Percentiles rank a stretch among this genome's conserved stretches.
Conservation (phyloP, 768 basidiomycete genomes). For the Suillus luteus region DNA sequence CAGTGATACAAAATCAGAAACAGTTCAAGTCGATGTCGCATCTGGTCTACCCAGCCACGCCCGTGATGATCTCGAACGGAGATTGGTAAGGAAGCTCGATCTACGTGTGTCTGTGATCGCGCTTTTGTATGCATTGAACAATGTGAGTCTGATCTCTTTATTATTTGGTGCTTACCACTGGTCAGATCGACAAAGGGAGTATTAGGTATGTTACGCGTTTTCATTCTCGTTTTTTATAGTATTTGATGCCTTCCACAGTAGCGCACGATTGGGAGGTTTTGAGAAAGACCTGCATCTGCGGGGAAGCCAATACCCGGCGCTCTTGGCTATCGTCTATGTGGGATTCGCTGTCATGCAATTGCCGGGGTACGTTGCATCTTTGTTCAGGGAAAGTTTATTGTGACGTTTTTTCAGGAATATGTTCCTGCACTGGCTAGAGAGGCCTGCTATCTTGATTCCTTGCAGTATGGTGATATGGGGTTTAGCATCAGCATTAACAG, state of each 20-base stretch:
- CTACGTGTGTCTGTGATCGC: constrained; percentile 20
- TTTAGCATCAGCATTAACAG: constrained; percentile 39
- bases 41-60: neutral
- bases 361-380: constrained; percentile 51
- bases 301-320: constrained; percentile 59
- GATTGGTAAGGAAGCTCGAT: constrained; percentile 14
- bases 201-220: constrained; percentile 43
- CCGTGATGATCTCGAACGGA: neutral
- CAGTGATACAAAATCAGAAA: neutral
- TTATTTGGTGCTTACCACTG: neutral
- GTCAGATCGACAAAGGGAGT: constrained; percentile 64
- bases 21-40: neutral
- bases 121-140: constrained; percentile 26
- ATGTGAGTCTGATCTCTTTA: constrained; percentile 14
- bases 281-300: constrained; percentile 60
- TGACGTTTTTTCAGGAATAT: constrained; percentile 25
- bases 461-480: constrained; percentile 38
- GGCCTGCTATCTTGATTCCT: constrained; percentile 30
- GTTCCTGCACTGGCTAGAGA: constrained; percentile 32
- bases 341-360: constrained; percentile 76
- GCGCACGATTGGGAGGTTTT: constrained; percentile 67
- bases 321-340: constrained; percentile 64
- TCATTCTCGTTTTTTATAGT: neutral
- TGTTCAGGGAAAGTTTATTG: too few species aligned
- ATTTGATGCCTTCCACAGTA: constrained; percentile 37